Base-by-base conservation (phyloP, 2,329 filamentous ascomycete species). In the Cladosporium sp. region DNA sequence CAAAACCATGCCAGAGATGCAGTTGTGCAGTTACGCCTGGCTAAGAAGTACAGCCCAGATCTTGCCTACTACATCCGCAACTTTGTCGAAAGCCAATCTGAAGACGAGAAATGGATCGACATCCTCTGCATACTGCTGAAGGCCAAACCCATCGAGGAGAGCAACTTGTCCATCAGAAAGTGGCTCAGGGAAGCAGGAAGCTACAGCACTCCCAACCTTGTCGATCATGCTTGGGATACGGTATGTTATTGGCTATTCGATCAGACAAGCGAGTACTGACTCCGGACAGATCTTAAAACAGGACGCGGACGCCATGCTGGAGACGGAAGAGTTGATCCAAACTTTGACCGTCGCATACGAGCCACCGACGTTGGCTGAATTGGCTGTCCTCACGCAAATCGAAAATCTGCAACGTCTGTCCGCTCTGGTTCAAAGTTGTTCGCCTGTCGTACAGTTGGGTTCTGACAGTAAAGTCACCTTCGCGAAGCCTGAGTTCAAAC, bases 61-160 rank as follows among this genome's bases (percentile, higher is more conserved):
- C 51, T 64, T 10, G 65, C 65, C 14, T 66, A 66, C 53, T 57
- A 34, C 51, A 32, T 66, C 26, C 59, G 60, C 32, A 64, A 59
- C 21, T 46, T 53, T 2, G 46, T 59, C 26, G 48, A 61, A 36
- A 32, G 59, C 23, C 57, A 59, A 14, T 46, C 63, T 2, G 25
- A 54, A 23, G 63, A 65, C 28, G 30, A 39, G 34, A 62, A 39
- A 16, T 62, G 63, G 56, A 62, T 65, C 18, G 58, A 60, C 30
- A 28, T 65, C 28, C 32, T 63, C 23, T 63, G 34, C 43, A 58
- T 64, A 16, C 28, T 64, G 13, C 36, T 64, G 13, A 58, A 28
- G 23, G 63, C 63, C 5, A 46, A 30, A 28, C 63, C 63, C 5
- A 53, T n/a, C 32, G 18, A 43, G 4, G 13, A 30, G 13, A 46